Percentiles rank a stretch among this genome's conserved stretches.
Evolutionary conservation across 1,284 basidiomycete genomes (phyloP).

Genomic region (Tylopilus orsonianus): DNA sequence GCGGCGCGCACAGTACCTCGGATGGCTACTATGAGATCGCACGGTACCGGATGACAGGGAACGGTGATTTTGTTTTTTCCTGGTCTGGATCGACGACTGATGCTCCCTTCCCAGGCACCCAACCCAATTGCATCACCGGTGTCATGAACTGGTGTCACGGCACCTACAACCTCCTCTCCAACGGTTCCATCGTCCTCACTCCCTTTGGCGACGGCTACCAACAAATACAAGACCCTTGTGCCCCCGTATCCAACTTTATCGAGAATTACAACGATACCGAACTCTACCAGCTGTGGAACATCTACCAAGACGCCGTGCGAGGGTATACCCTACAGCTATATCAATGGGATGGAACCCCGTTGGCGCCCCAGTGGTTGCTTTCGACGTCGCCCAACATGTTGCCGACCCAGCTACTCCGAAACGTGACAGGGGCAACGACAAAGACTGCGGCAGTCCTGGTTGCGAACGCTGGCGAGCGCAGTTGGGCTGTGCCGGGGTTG

Average conservation of each 20-base stretch:
- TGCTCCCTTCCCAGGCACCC: slow-evolving; percentile 46
- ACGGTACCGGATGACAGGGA: slow-evolving; percentile 82
- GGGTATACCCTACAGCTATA: slow-evolving; percentile 44
- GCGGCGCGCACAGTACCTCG: slow-evolving; percentile 45
- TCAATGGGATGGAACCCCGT: slow-evolving; percentile 39
- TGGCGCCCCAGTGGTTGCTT: slow-evolving; percentile 37
- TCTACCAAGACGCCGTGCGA: slow-evolving; percentile 38
- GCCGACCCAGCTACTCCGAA: slow-evolving; percentile 37
- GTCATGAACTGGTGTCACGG: slow-evolving; percentile 89
- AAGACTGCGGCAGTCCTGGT: slow-evolving; percentile 10
- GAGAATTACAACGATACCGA: slow-evolving; percentile 72
- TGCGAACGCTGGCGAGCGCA: slow-evolving; percentile 29
- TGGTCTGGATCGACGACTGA: slow-evolving; percentile 2
- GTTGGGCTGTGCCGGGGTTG: slow-evolving; percentile 17
- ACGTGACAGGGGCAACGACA: slow-evolving; percentile 20
- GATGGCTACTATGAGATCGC: slow-evolving; percentile 85
- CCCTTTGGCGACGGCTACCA: slow-evolving; percentile 85
- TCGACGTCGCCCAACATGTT: slow-evolving; percentile 40
- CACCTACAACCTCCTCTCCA: slow-evolving; percentile 59
- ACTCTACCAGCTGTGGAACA: slow-evolving; percentile 39
- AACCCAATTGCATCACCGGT: slow-evolving; percentile 81
- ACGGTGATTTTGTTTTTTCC: slow-evolving; percentile 49
- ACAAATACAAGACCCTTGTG: slow-evolving; percentile 90
- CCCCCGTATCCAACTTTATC: slow-evolving; percentile 81
- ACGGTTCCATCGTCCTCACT: slow-evolving; percentile 73